phyloP scores from a whole-genome alignment of 352 stramenopile species.

The Phytophthora ramorum region DNA sequence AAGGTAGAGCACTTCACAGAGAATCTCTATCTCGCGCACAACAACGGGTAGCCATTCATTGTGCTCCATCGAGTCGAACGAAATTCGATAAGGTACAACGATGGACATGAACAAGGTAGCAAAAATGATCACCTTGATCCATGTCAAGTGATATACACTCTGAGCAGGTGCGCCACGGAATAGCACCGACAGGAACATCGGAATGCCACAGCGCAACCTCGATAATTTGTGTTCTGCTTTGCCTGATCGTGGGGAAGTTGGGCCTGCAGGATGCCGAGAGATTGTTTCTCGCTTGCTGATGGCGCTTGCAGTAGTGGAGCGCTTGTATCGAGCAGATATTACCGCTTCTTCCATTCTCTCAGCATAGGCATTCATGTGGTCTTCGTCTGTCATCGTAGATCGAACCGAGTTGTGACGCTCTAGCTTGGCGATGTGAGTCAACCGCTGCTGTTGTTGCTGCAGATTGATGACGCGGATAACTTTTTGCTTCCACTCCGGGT shows the following conservation, averaged over 20 bases:
- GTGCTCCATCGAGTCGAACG: conserved; percentile 48
- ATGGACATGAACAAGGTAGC: conserved; percentile 54
- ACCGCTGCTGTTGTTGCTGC: conserved; percentile 57
- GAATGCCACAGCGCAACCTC: conserved; percentile 6
- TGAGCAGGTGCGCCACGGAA: conserved; percentile 48
- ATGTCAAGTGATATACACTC: conserved; percentile 53
- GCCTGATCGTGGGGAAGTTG: not conserved
- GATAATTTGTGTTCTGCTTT: not conserved
- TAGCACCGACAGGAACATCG: conserved; percentile 21
- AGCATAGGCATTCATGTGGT: conserved; percentile 40
- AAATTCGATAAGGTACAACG: conserved; percentile 62
- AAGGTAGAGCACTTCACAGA: conserved; percentile 62
- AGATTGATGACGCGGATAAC: conserved; percentile 69
- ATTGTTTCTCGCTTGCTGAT: conserved; percentile 22
- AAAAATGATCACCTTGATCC: conserved; percentile 51
- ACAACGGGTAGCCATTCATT: conserved; percentile 32
- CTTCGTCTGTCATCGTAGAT: conserved; percentile 40
- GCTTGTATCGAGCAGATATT: conserved; percentile 42
- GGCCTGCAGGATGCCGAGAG: conserved; percentile 6
- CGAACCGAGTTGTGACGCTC: conserved; percentile 51
- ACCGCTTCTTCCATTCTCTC: conserved; percentile 51
- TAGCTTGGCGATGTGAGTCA: conserved; percentile 49
- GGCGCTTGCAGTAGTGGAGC: conserved; percentile 33
- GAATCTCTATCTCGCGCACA: conserved; percentile 40
- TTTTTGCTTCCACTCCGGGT: conserved; percentile 76